Percentiles rank a stretch among this genome's conserved stretches.
phyloP scores from a whole-genome alignment of 306 rosid genomes.

The Aeschynomene evenia region DNA sequence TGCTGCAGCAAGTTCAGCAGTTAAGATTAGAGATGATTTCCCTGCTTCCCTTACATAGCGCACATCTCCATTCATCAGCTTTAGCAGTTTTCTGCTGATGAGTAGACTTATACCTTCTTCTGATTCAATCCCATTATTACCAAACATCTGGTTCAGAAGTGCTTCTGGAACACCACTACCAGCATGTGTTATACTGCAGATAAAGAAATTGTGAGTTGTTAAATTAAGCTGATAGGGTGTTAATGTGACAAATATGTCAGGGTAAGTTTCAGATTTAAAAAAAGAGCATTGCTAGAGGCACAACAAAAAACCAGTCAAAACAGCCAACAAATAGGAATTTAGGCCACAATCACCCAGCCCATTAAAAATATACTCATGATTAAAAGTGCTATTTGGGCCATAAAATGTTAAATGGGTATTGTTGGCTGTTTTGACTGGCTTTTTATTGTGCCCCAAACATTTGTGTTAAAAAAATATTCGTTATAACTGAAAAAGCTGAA shows the following conservation, averaged over 20 bases:
- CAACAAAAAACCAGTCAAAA: too few relatives aligned
- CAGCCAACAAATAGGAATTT: too few relatives aligned
- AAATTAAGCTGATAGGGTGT: not conserved
- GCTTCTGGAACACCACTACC: constrained; percentile 80
- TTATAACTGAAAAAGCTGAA: too few relatives aligned
- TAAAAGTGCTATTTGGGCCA: too few relatives aligned
- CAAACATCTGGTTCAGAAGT: constrained; percentile 82
- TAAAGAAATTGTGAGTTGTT: not conserved
- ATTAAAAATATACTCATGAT: too few relatives aligned
- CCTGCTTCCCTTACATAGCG: constrained; percentile 78
- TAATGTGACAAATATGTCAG: not conserved
- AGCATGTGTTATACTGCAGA: constrained; percentile 64
- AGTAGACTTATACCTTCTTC: constrained; percentile 84
- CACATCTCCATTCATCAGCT: constrained; percentile 89
- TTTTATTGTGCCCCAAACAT: too few relatives aligned
- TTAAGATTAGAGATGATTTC: constrained; percentile 68
- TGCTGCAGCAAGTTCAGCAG: constrained; percentile 76
- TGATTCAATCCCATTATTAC: constrained; percentile 47
- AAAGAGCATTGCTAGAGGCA: too few relatives aligned
- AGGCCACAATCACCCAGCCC: too few relatives aligned
- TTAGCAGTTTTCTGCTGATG: constrained; percentile 77
- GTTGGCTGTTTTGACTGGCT: too few relatives aligned
- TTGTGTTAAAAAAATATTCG: too few relatives aligned
- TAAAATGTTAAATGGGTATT: too few relatives aligned
- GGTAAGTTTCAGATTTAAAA: too few relatives aligned